Conservation (phyloP, 164 flowering plant species). For the Tetracentron sinense region DNA sequence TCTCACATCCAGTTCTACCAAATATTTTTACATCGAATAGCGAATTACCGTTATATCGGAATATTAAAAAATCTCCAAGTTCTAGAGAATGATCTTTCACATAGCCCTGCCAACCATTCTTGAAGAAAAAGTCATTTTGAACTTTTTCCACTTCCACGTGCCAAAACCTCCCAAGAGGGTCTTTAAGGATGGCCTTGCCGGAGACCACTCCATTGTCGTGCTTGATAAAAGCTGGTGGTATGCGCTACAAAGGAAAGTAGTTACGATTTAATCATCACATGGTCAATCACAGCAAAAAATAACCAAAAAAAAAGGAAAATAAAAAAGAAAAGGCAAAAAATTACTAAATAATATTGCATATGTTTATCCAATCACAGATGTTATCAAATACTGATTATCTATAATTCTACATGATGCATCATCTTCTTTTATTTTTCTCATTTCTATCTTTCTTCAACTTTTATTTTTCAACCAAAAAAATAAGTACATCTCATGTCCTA, state of each 20-base stretch:
- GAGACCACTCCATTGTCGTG: slow-evolving; percentile 10
- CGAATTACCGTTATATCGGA: slow-evolving; percentile 15
- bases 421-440: no score
- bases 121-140: slow-evolving; percentile 11
- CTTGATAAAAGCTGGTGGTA: slow-evolving; percentile 21
- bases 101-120: slow-evolving; percentile 26
- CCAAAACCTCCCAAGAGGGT: slow-evolving; percentile 18
- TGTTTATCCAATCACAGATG: no score
- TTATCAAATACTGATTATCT: no score
- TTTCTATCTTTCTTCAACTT: no score
- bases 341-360: no score
- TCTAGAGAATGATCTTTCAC: slow-evolving; percentile 15
- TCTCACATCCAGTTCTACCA: slow-evolving; percentile 26
- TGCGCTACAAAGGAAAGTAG: slow-evolving; percentile 10
- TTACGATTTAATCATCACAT: not conserved
- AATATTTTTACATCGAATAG: slow-evolving; percentile 20
- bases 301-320: not conserved
- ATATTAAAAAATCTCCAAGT: slow-evolving; percentile 26
- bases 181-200: slow-evolving; percentile 16
- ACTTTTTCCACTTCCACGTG: slow-evolving; percentile 15
- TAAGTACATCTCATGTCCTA: no score
- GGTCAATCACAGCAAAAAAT: not conserved
- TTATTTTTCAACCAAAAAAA: no score
- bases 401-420: no score
- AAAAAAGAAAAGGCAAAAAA: not conserved